Evolutionary conservation across 148 eudicot genomes (phyloP), one percentile per base, ranked within the genome.

Genomic region (Vaccinium vitisidaea): DNA sequence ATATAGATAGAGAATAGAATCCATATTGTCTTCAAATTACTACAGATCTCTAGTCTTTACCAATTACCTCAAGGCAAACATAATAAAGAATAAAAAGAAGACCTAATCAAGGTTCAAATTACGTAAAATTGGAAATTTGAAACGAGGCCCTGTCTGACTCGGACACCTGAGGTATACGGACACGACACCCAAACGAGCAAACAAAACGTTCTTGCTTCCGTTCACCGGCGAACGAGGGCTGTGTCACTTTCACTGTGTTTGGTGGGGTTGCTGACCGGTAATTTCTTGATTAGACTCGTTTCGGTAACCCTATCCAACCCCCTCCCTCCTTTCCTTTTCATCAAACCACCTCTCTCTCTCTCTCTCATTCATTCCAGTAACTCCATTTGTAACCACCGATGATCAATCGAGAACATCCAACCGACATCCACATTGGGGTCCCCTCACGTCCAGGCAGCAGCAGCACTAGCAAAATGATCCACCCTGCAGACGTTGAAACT

Each of bases 401-500:
- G 48, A 39, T 63, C 32, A 30, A 48, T 21, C 71, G 4, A 59
- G 73, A 80, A 36, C 19, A 25, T 16, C 79, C 80, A 18, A 25
- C 89, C 30, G 87, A 75, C 18, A 16, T 48, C 2, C 84, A 70
- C 43, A 69, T 80, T 6, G 50, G 84, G 25, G 84, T 49, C 2
- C 75, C 82, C 50, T 83, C 92, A 0, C 80, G 88, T 43, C 6
- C 5, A 43, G 46, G 46, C 46, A 4, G 71, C 88, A 48, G 79
- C 88, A 83, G 2, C 71, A 14, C 82, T 53, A 48, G 79, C 90
- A 85, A 84, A 43, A 67, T 50, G 43, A 79, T 88, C 76, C 93
- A 88, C 75, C 91, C 91, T 0, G 88, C 76, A 36, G 88, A 87
- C 27, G 69, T 82, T 8, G 91, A 87, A 8, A 46, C 84, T n/a